These are phyloP conservation scores for Sequoiadendron giganteum DNA, from an alignment of 75 land plant genomes.

Conservation along the genomic window DNA sequence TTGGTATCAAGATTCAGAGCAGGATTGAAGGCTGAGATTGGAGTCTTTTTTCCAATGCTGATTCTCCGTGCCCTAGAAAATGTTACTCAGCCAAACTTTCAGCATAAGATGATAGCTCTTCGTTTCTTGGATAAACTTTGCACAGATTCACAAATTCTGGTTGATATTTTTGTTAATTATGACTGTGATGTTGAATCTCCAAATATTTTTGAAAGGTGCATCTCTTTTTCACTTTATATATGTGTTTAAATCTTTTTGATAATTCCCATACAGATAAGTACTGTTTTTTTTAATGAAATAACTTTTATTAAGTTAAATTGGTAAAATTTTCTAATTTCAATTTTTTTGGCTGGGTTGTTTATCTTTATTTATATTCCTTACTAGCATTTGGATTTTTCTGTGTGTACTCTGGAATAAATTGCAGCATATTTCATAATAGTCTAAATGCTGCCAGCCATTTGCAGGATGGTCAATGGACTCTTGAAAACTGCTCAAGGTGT, in stretches of 20 bases:
- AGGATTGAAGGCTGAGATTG: conserved; percentile 77
- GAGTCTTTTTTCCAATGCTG: conserved; percentile 87
- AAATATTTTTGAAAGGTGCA: conserved; percentile 86
- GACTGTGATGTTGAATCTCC: conserved; percentile 88
- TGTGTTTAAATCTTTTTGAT: background rate
- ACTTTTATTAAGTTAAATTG: background rate
- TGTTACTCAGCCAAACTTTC: conserved; percentile 72
- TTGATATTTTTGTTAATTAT: conserved; percentile 85
- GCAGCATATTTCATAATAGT: conserved; percentile 5
- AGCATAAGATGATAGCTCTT: conserved; percentile 78
- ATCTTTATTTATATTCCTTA: background rate
- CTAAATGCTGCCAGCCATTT: conserved; percentile 17
- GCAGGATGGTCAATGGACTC: conserved; percentile 85
- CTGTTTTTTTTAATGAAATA: background rate
- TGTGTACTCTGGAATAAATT: background rate
- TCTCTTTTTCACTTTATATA: background rate
- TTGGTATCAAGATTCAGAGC: conserved; percentile 67
- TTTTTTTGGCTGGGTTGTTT: background rate
- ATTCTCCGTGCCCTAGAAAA: conserved; percentile 77
- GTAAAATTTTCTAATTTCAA: background rate
- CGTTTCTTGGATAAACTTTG: conserved; percentile 58
- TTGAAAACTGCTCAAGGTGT: conserved; percentile 80
- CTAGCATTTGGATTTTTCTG: background rate
- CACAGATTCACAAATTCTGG: conserved; percentile 60
- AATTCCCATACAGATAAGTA: background rate